These are phyloP conservation scores for Albugo candida DNA, from an alignment of 352 stramenopile genomes.

Conservation along the genomic window DNA sequence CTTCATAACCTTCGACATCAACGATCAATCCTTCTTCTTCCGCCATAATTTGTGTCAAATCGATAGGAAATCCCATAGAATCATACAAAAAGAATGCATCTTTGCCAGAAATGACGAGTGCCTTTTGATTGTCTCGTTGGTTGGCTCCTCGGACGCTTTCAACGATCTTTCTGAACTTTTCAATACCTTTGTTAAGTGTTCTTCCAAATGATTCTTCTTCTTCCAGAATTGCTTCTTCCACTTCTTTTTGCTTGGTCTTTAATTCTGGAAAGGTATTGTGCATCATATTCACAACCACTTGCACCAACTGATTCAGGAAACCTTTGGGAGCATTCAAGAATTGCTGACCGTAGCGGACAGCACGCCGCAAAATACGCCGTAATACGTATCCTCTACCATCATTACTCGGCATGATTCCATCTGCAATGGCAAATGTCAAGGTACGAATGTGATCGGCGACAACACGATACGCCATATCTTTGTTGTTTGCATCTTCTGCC, in stretches of 20 bases:
- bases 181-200: slow-evolving; percentile 89
- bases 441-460: slow-evolving; percentile 97
- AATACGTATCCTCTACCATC: slow-evolving; percentile 97
- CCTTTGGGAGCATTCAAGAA: slow-evolving; percentile 88
- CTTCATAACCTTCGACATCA: slow-evolving; percentile 85
- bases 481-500: slow-evolving; percentile 74
- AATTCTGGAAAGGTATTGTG: slow-evolving; percentile 93
- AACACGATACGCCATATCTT: slow-evolving; percentile 86
- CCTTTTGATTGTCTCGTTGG: slow-evolving; percentile 24
- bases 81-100: slow-evolving; percentile 99
- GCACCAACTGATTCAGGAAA: slow-evolving; percentile 91
- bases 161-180: slow-evolving; percentile 80
- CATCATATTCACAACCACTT: slow-evolving; percentile 86
- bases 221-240: slow-evolving; percentile 91
- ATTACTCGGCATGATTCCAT: slow-evolving; percentile 93
- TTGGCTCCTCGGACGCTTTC: slow-evolving; percentile 32
- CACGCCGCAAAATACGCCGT: slow-evolving; percentile 92
- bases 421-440: slow-evolving; percentile 94
- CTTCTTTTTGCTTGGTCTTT: slow-evolving; percentile 68
- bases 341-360: slow-evolving; percentile 95
- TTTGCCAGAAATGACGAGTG: slow-evolving; percentile 77
- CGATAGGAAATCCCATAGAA: slow-evolving; percentile 96
- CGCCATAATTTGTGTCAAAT: slow-evolving; percentile 96
- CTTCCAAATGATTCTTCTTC: slow-evolving; percentile 92
- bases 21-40: slow-evolving; percentile 89